Conservation (phyloP, 495 filamentous ascomycete genomes). For the Opeltia flavorubescens region DNA sequence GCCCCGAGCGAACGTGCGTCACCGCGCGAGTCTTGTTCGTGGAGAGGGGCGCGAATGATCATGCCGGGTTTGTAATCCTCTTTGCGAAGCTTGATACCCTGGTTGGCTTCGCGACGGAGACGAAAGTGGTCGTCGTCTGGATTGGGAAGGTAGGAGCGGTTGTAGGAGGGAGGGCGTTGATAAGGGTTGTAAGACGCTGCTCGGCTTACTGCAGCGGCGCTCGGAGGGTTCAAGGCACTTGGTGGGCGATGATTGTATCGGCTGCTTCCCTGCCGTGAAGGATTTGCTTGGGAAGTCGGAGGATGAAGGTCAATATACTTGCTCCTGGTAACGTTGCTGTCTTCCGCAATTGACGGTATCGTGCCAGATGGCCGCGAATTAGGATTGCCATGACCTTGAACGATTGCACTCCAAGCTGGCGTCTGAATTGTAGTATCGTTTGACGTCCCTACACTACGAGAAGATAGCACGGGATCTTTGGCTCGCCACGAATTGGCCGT, state of each 20-base stretch:
- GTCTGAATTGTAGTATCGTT: not conserved
- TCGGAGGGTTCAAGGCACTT: not conserved
- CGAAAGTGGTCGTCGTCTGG: not conserved
- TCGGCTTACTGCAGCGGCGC: not conserved
- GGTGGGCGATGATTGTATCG: not conserved
- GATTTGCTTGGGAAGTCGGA: not conserved
- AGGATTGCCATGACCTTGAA: not conserved
- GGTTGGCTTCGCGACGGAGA: not conserved
- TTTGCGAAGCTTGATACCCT: not conserved
- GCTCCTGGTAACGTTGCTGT: too few species aligned
- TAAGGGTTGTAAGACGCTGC: not conserved
- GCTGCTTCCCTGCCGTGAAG: not conserved
- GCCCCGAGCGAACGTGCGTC: not conserved
- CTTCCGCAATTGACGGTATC: not conserved
- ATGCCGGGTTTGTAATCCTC: constrained; percentile 4
- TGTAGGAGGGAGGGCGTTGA: not conserved
- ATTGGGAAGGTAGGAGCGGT: not conserved
- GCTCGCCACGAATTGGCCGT: not conserved
- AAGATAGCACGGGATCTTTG: not conserved
- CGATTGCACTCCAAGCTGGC: not conserved
- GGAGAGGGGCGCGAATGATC: constrained; percentile 12
- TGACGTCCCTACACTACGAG: not conserved
- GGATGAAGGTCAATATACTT: not conserved
- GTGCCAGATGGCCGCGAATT: not conserved
- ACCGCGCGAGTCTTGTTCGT: constrained; percentile 11